Evolutionary conservation across 108 stramenopile species (phyloP).

Genomic region (Epipyxis sp.): DNA sequence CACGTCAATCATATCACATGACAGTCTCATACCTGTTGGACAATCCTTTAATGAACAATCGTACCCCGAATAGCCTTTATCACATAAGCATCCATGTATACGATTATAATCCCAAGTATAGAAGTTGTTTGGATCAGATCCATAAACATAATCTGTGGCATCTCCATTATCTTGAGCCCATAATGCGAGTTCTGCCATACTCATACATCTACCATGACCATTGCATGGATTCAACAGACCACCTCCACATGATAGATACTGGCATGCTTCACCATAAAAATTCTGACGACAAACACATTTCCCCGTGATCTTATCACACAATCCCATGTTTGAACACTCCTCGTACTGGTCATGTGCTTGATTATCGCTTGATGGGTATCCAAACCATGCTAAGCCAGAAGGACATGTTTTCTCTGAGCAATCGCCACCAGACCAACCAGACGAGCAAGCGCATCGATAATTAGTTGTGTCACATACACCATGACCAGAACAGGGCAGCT

Average conservation of each 20-base stretch:
- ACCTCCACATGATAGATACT: constrained; percentile 49
- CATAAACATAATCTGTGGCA: constrained; percentile 52
- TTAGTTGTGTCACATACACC: constrained; percentile 47
- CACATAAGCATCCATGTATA: constrained; percentile 64
- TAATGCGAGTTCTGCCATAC: constrained; percentile 60
- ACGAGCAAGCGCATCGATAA: constrained; percentile 43
- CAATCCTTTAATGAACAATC: constrained; percentile 62
- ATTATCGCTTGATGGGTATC: constrained; percentile 48
- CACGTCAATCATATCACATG: constrained; percentile 55
- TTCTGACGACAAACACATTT: constrained; percentile 48
- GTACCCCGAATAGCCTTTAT: constrained; percentile 66
- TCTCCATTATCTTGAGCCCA: constrained; percentile 60
- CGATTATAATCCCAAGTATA: constrained; percentile 68
- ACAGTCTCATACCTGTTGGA: too few species aligned
- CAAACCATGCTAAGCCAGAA: constrained; percentile 48
- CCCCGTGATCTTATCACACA: constrained; percentile 55
- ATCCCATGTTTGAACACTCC: constrained; percentile 57
- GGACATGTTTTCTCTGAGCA: constrained; percentile 33
- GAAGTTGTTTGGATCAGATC: constrained; percentile 55
- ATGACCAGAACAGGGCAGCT: constrained; percentile 46
- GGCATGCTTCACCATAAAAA: constrained; percentile 55
- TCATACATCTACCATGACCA: constrained; percentile 65
- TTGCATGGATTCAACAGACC: constrained; percentile 46
- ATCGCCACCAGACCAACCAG: constrained; percentile 46
- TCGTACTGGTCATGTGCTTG: constrained; percentile 43